Evolutionary conservation across 768 basidiomycete genomes (phyloP), one percentile per base, ranked within the genome.

Genomic region (Lentinula guzmanii): DNA sequence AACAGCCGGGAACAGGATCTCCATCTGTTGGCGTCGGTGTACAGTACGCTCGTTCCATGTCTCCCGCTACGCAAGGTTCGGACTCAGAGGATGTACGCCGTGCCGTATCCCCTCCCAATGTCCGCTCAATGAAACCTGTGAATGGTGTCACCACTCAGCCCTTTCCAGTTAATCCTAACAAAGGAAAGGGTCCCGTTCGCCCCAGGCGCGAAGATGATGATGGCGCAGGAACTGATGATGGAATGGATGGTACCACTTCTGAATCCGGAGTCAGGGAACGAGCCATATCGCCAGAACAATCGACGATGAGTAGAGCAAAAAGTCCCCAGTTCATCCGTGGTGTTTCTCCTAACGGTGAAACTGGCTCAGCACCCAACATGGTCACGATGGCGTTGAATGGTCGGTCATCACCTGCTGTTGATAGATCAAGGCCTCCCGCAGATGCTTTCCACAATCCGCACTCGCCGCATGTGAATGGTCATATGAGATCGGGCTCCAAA

Each of bases 21-120:
- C 69, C 28, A 68, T 66, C 62, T 66, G 66, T 42, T 16, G 34
- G 3, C 21, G 34, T 8, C 3, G 55, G 39, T 15, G 28, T 11
- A 41, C 77, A 72, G 60, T 76, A 77, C 43, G 75, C 71, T n/a
- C 86, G 90, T 37, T 79, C 90, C 2, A 81, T 83, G 75, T 93
- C 92, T 2, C 89, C 92, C n/a, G 71, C 74, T 33, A 73, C 72
- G 34, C 75, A 74, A 42, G 63, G 65, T 0, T 69, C 76, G 8
- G 86, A 86, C 37, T 61, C 72, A 6, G 87, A 89, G 41, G 85
- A 85, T 53, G 72, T 76, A 55, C 86, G 88, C 35, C 84, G 88
- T 37, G 85, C 87, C 11, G 79, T 88, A 62, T 90, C 90, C 0
- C 89, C 89, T 4, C 70, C 79, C 5, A 80, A 78, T 65, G 70